Evolutionary conservation across 768 basidiomycete species (phyloP).

Genomic region (Hypsizygus marmoreus): DNA sequence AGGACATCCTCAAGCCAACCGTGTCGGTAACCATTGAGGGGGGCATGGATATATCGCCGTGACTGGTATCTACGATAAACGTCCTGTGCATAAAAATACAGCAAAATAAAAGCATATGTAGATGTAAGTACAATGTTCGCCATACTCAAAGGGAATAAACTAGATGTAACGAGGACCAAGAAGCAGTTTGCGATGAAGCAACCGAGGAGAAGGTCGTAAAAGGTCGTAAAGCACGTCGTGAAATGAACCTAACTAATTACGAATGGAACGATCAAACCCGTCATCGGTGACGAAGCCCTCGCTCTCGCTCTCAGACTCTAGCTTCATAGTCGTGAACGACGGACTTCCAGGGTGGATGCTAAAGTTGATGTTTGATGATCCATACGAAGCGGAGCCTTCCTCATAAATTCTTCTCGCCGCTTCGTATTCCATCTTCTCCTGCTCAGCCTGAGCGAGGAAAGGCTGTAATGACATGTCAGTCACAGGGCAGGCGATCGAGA

Average conservation of each 20-base stretch:
- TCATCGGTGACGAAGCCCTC: slow-evolving; percentile 62
- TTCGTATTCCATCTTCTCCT: slow-evolving; percentile 95
- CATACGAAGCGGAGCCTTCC: slow-evolving; percentile 70
- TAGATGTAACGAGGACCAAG: slow-evolving; percentile 15
- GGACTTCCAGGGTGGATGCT: slow-evolving; percentile 76
- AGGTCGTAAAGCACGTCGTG: slow-evolving; percentile 22
- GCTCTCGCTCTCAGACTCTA: slow-evolving; percentile 72
- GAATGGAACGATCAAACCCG: slow-evolving; percentile 37
- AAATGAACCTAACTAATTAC: slow-evolving; percentile 28
- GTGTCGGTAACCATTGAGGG: slow-evolving; percentile 2
- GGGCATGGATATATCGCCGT: slow-evolving; percentile 6
- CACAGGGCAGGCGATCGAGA: neutral
- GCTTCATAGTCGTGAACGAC: slow-evolving; percentile 59
- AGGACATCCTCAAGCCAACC: slow-evolving; percentile 1
- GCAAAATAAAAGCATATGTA: slow-evolving; percentile 26
- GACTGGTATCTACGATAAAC: neutral
- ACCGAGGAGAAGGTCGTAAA: slow-evolving; percentile 35
- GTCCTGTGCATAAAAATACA: slow-evolving; percentile 34
- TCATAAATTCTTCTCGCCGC: slow-evolving; percentile 84
- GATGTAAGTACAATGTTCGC: slow-evolving; percentile 23
- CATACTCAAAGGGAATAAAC: slow-evolving; percentile 31
- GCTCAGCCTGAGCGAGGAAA: slow-evolving; percentile 90
- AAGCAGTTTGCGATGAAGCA: slow-evolving; percentile 16
- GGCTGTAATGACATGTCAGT: slow-evolving; percentile 51
- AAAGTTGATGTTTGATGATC: slow-evolving; percentile 78